Conservation (phyloP, 2,329 filamentous ascomycete genomes). For the Chaetomiaceae sp. region DNA sequence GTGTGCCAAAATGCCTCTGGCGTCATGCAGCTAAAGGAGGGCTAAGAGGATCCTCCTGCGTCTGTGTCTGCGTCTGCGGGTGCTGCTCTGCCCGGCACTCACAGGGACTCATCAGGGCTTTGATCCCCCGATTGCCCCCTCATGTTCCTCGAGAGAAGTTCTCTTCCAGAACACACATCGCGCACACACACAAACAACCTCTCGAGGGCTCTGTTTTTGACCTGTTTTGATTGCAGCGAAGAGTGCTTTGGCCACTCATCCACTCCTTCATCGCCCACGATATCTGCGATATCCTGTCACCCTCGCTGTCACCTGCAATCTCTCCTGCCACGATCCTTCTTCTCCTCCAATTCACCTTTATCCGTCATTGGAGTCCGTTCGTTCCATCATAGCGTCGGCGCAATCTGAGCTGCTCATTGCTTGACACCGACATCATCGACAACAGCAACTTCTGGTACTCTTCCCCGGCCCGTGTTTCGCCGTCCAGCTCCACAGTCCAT, state of each 20-base stretch:
- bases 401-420: not conserved
- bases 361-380: not conserved
- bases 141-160: too few species aligned
- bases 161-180: too few species aligned
- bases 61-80: not conserved
- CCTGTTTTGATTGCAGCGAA: not conserved
- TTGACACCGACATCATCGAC: not conserved
- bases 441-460: not conserved
- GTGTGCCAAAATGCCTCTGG: conserved; percentile 9
- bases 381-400: too few species aligned
- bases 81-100: too few species aligned
- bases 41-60: not conserved
- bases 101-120: not conserved
- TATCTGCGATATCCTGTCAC: not conserved
- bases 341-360: not conserved
- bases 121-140: not conserved
- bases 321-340: not conserved
- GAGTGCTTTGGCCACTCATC: not conserved
- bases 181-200: too few species aligned
- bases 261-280: not conserved
- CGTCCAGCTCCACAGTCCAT: conserved; percentile 5
- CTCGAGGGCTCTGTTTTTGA: not conserved
- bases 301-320: too few species aligned
- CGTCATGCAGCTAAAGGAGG: conserved; percentile 17
- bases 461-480: conserved; percentile 19